Base-by-base conservation (phyloP, 345 rosid species). In the Durio zibethinus region DNA sequence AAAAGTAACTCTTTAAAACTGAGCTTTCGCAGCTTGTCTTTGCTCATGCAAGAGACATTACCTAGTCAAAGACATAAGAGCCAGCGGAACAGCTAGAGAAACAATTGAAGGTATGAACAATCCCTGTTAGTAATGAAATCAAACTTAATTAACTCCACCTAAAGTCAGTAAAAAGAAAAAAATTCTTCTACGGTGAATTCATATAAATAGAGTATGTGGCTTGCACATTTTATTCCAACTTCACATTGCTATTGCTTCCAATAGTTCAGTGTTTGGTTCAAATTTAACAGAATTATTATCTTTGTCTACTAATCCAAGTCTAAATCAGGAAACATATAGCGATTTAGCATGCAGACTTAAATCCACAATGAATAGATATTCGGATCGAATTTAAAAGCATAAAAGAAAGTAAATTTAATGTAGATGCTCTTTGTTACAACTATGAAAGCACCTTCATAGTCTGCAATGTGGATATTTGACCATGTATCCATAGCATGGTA, bases 401-500 rank as follows among this genome's bases (percentile, higher is more conserved):
- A 2, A 54, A 60, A 9, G 18, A 62, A 12, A 8, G 9, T 2
- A 25, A 63, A 64, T 29, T 61, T 40, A 68, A 73, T 11, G 2
- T 7, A 47, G 16, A 72, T 35, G 31, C 14, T 9, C 50, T 53
- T 18, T 72, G 45, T 76, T 12, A 65, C 74, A 75, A 80, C 42
- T 54, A 75, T 70, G 76, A 62, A 78, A 75, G 66, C 45, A 93
- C 98, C 97, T 88, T 88, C 91, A 94, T 94, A 62, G 98, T 94
- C 56, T 82, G 94, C 83, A 93, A 77, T 10, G 97, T 93, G 76
- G 97, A 82, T 84, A 93, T 86, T 68, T 94, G 98, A 77, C 98
- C 98, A 82, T 94, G 98, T 80, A 94, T 94, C 98, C 98, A 94
- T 31, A 94, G 86, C 97, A 94, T 94, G 64, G 98, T 94, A 40